Base-by-base conservation (phyloP, 352 stramenopile genomes). In the Lagenidium giganteum region DNA sequence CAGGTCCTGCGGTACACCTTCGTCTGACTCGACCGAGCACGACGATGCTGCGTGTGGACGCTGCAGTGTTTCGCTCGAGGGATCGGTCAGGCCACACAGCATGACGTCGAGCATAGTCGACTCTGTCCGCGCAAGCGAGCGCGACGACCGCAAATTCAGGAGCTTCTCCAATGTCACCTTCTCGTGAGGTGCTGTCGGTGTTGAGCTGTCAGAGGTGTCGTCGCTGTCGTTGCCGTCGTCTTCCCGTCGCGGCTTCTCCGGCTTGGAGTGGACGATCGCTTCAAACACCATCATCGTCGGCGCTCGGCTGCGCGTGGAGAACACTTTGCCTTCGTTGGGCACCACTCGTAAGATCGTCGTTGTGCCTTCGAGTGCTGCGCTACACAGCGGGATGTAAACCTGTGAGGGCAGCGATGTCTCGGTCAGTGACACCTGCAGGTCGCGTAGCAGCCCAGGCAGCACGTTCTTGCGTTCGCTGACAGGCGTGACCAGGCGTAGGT, bases 221-320 rank as follows among this genome's bases (percentile, higher is more conserved):
- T n/a, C n/a, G 5, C 16, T n/a, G 2, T 54, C 43, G 5, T 47
- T 14, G 23, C 54, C 5, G 1, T 49, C 31, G 8, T 50, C 25
- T 32, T 47, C 25, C 3, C 48, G 28, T 41, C 46, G 35, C 1
- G 23, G 22, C 17, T 38, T 38, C n/a, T 44, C 29, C 6, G 41
- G 27, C 28, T 40, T 49, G 16, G 31, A 32, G 2, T 25, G 24
- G 9, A 41, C 31, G 14, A 54, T 40, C 13, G 54, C 61, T 32
- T 71, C 61, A 45, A 71, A 71, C 42, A 68, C 61, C 13, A 71
- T 65, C 57, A 71, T 52, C 20, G 57, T 68, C 17, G 61, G 61
- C 11, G 61, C 61, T 8, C 61, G 53, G 12, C 48, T 52, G 0
- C 58, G 35, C 1, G 61, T 71, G 2, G 61, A 71, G 12, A 71